Base-by-base conservation (phyloP, 148 eudicot species). In the Persicaria tinctoria region DNA sequence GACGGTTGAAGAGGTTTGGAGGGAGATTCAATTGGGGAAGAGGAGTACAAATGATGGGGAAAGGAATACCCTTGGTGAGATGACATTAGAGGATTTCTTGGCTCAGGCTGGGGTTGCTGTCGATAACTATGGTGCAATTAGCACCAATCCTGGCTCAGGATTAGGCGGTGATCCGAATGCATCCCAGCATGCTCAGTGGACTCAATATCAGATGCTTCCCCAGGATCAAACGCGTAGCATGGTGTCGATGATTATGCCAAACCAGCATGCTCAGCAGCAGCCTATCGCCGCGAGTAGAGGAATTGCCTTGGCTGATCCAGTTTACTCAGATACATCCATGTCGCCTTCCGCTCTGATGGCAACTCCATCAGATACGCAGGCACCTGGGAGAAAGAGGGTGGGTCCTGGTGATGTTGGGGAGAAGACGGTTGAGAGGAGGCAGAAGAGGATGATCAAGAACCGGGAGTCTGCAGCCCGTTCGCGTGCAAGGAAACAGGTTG, bases 381-480 rank as follows among this genome's bases (percentile, higher is more conserved):
- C 90, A 11, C 88, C 89, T 18, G 91, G 96, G 17, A 76, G 92
- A 75, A 92, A 95, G 83, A 84, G 97, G 85, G 80, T 78, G 79
- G 88, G 85, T 70, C 78, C 86, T 0, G 96, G 86, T n/a, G 93
- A 83, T 38, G 85, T 89, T 80, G 89, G 84, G 57, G 96, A 94
- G 76, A 94, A 83, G 82, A 90, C 91, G 8, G 98, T 92, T 57
- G 97, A 94, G 81, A 88, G 96, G 89, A 87, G 97, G 86, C 97
- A 94, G 78, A 94, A 94, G 81, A 86, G 98, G 75, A 94, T 94
- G 98, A 94, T 94, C 54, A 91, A 94, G 84, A 94, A 94, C 68
- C 77, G 98, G 74, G 98, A 94, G 84, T 94, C 98, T 53, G 98
- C 98, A 41, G 98, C 98, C 2, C 84, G 98, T 72, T 95, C 98